phyloP scores from a whole-genome alignment of 371 early-diverging fungal genomes.

The Mucor indicus region DNA sequence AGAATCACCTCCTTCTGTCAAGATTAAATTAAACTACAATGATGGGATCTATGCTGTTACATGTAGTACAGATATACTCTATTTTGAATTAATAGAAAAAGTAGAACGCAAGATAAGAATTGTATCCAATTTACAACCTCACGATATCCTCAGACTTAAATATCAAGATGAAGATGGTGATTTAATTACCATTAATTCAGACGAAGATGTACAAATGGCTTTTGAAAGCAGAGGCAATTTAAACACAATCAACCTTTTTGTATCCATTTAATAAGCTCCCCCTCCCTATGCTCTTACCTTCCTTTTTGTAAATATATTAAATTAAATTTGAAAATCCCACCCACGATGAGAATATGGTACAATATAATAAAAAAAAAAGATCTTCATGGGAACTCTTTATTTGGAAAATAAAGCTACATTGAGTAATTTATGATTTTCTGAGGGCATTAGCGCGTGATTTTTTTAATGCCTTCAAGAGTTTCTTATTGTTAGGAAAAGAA shows the following conservation, averaged over 20 bases:
- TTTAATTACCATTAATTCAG: slow-evolving; percentile 78
- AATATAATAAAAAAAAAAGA: too few relatives aligned
- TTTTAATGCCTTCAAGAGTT: too few relatives aligned
- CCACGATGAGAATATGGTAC: too few relatives aligned
- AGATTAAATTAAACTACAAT: slow-evolving; percentile 84
- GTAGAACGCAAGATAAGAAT: slow-evolving; percentile 87
- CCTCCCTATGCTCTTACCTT: too few relatives aligned
- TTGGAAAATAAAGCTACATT: too few relatives aligned
- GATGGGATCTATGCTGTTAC: slow-evolving; percentile 86
- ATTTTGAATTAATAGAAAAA: slow-evolving; percentile 70
- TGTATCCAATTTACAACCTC: slow-evolving; percentile 58
- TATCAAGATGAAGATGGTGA: slow-evolving; percentile 95
- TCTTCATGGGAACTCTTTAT: too few relatives aligned
- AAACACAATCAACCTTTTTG: slow-evolving; percentile 34
- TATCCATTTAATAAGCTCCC: too few relatives aligned
- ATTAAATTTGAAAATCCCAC: too few relatives aligned
- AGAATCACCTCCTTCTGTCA: slow-evolving; percentile 38
- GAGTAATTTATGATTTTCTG: too few relatives aligned
- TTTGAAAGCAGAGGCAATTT: slow-evolving; percentile 67
- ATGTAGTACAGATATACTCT: slow-evolving; percentile 70
- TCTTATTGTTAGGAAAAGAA: too few relatives aligned
- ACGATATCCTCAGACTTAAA: slow-evolving; percentile 66
- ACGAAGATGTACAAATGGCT: slow-evolving; percentile 91
- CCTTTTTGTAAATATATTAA: too few relatives aligned
- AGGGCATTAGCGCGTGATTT: too few relatives aligned